Conservation (phyloP, 495 filamentous ascomycete species). For the Tuber indicum region DNA sequence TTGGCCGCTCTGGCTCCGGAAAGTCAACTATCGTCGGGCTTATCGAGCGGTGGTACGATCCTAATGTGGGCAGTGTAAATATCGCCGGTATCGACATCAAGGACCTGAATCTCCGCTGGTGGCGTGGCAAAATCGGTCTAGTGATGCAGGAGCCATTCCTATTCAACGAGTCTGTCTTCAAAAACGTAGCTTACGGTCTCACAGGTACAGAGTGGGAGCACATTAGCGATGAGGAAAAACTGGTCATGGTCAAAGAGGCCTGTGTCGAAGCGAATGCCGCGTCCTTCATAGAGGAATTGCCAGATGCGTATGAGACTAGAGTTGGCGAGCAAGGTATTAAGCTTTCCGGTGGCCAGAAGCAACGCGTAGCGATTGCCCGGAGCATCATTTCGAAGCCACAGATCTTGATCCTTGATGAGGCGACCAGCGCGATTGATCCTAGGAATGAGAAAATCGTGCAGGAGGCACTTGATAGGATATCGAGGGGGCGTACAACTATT, state of each 20-base stretch:
- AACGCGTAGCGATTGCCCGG: conserved; percentile 69
- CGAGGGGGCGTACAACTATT: conserved; percentile 68
- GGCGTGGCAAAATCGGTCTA: conserved; percentile 58
- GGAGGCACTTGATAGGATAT: conserved; percentile 62
- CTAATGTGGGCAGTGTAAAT: conserved; percentile 41
- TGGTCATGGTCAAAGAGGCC: conserved; percentile 52
- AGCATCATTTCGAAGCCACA: conserved; percentile 72
- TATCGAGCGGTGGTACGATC: conserved; percentile 59
- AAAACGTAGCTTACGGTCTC: conserved; percentile 60
- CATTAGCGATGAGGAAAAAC: conserved; percentile 49
- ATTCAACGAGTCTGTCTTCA: conserved; percentile 61
- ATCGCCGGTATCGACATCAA: conserved; percentile 45
- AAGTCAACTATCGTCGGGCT: conserved; percentile 63
- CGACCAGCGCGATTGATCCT: conserved; percentile 72
- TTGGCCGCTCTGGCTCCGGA: conserved; percentile 66
- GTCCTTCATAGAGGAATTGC: conserved; percentile 55
- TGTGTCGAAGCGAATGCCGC: conserved; percentile 58
- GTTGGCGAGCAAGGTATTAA: conserved; percentile 50
- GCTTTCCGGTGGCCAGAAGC: conserved; percentile 56
- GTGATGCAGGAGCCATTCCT: conserved; percentile 65
- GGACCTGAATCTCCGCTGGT: conserved; percentile 57
- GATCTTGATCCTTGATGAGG: conserved; percentile 77
- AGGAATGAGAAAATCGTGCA: conserved; percentile 65
- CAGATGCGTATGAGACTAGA: conserved; percentile 57
- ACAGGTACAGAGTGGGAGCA: conserved; percentile 58